Evolutionary conservation across 768 basidiomycete genomes (phyloP).

Genomic region (Panaeolus papilionaceus): DNA sequence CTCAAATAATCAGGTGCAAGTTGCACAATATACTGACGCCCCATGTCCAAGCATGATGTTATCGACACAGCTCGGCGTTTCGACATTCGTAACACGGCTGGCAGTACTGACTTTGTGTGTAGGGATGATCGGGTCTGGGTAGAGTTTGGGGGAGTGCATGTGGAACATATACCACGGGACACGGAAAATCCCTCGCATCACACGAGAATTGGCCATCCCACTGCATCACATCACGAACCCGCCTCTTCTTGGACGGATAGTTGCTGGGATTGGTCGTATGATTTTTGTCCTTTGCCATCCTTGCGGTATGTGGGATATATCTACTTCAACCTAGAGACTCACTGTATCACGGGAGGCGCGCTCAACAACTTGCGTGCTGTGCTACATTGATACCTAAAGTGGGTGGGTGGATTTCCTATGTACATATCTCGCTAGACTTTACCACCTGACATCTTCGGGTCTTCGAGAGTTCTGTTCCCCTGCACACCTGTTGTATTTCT

Average conservation of each 20-base stretch:
- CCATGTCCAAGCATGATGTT: not conserved
- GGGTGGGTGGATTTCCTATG: too few species aligned
- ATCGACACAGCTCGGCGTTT: not conserved
- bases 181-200: constrained; percentile 1
- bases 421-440: not conserved
- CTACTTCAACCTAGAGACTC: too few species aligned
- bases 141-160: not conserved
- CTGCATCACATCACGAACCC: not conserved
- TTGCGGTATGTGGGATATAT: too few species aligned
- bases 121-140: not conserved
- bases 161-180: not conserved
- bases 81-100: not conserved
- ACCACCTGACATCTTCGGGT: not conserved
- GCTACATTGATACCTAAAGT: not conserved
- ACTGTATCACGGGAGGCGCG: too few species aligned
- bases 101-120: not conserved
- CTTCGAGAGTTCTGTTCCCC: not conserved
- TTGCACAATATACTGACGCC: not conserved
- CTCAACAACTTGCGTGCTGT: too few species aligned
- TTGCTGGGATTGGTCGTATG: not conserved
- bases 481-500: not conserved
- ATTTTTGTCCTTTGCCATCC: too few species aligned
- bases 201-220: not conserved
- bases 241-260: not conserved
- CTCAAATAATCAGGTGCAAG: constrained; percentile 4